These are phyloP conservation scores for Neopestalotiopsis sp. DNA, from an alignment of 2,329 filamentous ascomycete species.

Conservation along the genomic window DNA sequence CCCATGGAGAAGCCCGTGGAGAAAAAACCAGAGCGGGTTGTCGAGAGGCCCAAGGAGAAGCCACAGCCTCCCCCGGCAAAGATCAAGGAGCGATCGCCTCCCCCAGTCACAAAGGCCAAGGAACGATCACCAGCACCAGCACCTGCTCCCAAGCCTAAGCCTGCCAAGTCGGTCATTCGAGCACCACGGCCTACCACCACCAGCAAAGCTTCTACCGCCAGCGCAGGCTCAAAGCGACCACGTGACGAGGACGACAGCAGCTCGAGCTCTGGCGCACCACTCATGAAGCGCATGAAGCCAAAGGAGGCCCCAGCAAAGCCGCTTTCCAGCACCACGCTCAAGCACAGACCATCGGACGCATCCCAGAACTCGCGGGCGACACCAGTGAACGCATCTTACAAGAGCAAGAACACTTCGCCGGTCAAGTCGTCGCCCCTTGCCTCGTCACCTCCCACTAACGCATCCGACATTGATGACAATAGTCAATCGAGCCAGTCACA, in stretches of 20 bases:
- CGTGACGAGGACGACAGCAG: conserved; percentile 62
- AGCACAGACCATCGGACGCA: conserved; percentile 54
- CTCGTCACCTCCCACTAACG: conserved; percentile 70
- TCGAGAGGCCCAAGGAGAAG: conserved; percentile 22
- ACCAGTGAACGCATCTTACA: conserved; percentile 48
- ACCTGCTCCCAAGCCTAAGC: conserved; percentile 37
- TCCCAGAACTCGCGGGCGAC: conserved; percentile 53
- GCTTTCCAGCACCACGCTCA: conserved; percentile 39
- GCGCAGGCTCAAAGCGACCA: conserved; percentile 53
- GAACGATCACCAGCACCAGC: conserved; percentile 28
- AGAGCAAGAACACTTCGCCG: conserved; percentile 61
- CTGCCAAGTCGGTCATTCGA: conserved; percentile 37
- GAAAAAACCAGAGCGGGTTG: conserved; percentile 18
- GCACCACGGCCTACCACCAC: conserved; percentile 31
- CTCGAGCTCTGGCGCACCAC: conserved; percentile 63
- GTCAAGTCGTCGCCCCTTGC: conserved; percentile 69
- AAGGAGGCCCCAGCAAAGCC: conserved; percentile 41
- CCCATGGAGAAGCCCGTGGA: conserved; percentile 27
- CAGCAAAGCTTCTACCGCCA: conserved; percentile 34
- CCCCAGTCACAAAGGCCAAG: conserved; percentile 32
- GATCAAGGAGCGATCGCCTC: conserved; percentile 31
- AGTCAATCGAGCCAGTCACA: conserved; percentile 38
- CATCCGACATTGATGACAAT: conserved; percentile 63
- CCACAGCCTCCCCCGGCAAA: conserved; percentile 26
- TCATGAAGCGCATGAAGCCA: conserved; percentile 63